phyloP scores from a whole-genome alignment of 352 stramenopile genomes.

The Plasmopara muralis region DNA sequence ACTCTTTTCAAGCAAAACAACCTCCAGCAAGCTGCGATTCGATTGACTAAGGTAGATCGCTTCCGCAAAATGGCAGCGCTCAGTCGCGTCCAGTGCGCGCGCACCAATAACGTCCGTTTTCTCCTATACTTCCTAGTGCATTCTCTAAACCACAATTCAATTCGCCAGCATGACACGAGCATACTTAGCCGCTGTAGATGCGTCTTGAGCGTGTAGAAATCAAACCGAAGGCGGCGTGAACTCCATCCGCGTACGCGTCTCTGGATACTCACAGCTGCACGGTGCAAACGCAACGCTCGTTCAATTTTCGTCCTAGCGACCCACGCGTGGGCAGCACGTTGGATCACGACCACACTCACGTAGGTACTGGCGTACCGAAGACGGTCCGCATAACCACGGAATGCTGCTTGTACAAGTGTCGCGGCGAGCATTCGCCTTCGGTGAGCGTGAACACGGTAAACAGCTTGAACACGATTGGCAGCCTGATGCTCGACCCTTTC shows the following conservation, averaged over 20 bases:
- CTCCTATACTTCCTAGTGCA: constrained; percentile 18
- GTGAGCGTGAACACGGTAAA: constrained; percentile 20
- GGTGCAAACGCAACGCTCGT: constrained; percentile 15
- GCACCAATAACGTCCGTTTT: constrained; percentile 21
- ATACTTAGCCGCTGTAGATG: constrained; percentile 32
- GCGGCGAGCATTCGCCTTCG: constrained; percentile 22
- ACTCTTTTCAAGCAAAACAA: constrained; percentile 19
- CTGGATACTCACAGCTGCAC: constrained; percentile 35
- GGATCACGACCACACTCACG: constrained; percentile 12
- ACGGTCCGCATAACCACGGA: constrained; percentile 18
- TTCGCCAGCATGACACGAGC: constrained; percentile 40
- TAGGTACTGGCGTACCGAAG: constrained; percentile 15
- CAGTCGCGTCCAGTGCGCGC: constrained; percentile 31
- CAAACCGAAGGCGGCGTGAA: constrained; percentile 28
- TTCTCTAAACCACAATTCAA: constrained; percentile 42
- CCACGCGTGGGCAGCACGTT: constrained; percentile 19
- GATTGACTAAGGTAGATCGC: constrained; percentile 14
- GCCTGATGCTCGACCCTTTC: constrained; percentile 26
- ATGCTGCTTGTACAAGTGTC: constrained; percentile 23
- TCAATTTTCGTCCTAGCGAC: constrained; percentile 9
- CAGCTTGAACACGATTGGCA: constrained; percentile 24
- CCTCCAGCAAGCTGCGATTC: constrained; percentile 31
- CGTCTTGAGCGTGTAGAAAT: constrained; percentile 36
- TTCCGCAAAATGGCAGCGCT: constrained; percentile 25
- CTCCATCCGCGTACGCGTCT: constrained; percentile 37